A percentile compares a stretch with the other conserved stretches of the same genome.
phyloP scores from a whole-genome alignment of 1,139 yeast species.

The Kodamaea ohmeri region DNA sequence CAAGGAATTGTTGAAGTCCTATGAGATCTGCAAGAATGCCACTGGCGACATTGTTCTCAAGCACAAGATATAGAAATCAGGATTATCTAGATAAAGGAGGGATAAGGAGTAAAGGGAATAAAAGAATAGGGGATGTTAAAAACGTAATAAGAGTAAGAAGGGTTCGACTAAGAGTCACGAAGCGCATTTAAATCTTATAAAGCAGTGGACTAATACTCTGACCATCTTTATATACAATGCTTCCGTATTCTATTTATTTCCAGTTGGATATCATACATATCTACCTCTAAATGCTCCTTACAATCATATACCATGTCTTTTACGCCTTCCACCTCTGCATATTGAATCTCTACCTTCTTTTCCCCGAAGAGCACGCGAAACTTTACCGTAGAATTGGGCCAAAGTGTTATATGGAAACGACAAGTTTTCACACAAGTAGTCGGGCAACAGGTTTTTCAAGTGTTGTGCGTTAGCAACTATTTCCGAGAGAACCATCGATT shows the following conservation, averaged over 20 bases:
- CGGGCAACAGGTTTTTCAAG: constrained; percentile 51
- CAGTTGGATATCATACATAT: too few species aligned
- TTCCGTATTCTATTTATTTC: too few species aligned
- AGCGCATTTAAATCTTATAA: too few species aligned
- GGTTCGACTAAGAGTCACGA: too few species aligned
- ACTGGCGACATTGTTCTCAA: constrained; percentile 28
- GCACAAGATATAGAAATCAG: constrained; percentile 4
- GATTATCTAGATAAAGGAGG: too few species aligned
- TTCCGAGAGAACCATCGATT: constrained; percentile 17
- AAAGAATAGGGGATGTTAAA: too few species aligned
- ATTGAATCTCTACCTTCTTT: constrained; percentile 13
- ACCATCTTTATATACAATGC: too few species aligned
- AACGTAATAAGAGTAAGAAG: too few species aligned
- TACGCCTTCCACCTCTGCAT: background rate
- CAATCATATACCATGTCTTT: background rate
- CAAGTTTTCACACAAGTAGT: constrained; percentile 59
- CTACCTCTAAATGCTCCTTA: too few species aligned
- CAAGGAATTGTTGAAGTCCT: constrained; percentile 42
- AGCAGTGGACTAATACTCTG: too few species aligned
- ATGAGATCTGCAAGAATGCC: constrained; percentile 36
- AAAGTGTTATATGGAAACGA: constrained; percentile 59
- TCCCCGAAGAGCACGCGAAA: constrained; percentile 54
- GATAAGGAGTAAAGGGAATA: too few species aligned
- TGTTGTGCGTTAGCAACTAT: constrained; percentile 20
- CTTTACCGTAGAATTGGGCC: constrained; percentile 57